phyloP scores from a whole-genome alignment of 2,329 filamentous ascomycete genomes.

The Stachybotrys elegans region DNA sequence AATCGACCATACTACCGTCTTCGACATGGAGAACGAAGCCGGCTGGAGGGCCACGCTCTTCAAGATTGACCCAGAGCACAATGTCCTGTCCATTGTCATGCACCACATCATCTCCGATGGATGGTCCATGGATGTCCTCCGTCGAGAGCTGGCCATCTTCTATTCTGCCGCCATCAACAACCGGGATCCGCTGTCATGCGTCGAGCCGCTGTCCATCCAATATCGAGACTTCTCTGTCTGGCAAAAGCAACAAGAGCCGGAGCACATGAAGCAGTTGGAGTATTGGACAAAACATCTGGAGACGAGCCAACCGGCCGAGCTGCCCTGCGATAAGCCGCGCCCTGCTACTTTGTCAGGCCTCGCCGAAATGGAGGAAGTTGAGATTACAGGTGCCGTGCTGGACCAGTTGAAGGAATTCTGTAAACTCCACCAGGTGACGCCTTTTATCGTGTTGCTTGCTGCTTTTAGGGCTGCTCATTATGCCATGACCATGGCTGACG shows the following conservation, averaged over 20 bases:
- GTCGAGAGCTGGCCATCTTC: constrained; percentile 7
- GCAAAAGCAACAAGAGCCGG: constrained; percentile 10
- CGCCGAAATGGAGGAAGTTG: constrained; percentile 1
- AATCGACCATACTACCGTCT: constrained; percentile 4
- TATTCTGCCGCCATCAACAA: background rate
- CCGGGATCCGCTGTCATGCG: constrained; percentile 6
- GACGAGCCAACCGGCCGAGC: constrained; percentile 8
- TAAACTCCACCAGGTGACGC: constrained; percentile 1
- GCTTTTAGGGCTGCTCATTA: constrained; percentile 12
- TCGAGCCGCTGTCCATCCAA: constrained; percentile 13
- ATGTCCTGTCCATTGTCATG: constrained; percentile 11
- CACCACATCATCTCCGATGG: constrained; percentile 12
- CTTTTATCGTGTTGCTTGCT: constrained; percentile 8
- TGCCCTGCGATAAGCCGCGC: background rate
- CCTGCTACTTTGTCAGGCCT: background rate
- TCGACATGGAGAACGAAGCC: constrained; percentile 7
- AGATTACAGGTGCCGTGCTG: constrained; percentile 1
- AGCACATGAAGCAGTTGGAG: constrained; percentile 10
- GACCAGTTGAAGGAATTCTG: constrained; percentile 4
- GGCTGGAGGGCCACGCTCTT: constrained; percentile 8
- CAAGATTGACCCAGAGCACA: constrained; percentile 1
- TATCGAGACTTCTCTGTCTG: constrained; percentile 14
- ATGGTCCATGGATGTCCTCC: constrained; percentile 12
- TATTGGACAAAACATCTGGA: constrained; percentile 12
- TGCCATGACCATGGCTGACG: constrained; percentile 9